Conservation (phyloP, 2,329 filamentous ascomycete genomes). For the Alternaria sp. region DNA sequence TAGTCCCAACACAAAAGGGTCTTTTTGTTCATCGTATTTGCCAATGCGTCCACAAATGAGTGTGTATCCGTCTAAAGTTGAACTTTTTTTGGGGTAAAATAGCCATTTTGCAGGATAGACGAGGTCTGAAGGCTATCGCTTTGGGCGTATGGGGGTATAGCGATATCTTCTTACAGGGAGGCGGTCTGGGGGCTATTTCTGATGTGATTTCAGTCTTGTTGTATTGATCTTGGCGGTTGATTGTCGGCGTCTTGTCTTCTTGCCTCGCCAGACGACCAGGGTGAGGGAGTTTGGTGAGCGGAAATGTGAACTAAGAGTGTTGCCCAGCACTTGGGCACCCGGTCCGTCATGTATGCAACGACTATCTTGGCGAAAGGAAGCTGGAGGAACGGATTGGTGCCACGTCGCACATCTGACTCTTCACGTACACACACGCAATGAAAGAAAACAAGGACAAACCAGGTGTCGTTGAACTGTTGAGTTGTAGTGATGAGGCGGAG, state of each 20-base stretch:
- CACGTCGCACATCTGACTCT: neutral
- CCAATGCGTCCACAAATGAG: neutral
- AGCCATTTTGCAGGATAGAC: neutral
- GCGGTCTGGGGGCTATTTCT: neutral
- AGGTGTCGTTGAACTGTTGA: conserved; percentile 8
- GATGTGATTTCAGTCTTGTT: neutral
- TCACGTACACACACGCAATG: neutral
- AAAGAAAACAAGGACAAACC: neutral
- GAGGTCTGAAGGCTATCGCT: neutral
- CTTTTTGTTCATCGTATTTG: neutral
- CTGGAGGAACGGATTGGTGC: conserved; percentile 1
- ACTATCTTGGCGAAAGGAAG: neutral
- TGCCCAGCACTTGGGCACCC: conserved; percentile 3
- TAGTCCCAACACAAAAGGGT: conserved; percentile 2
- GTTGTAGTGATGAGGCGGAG: conserved; percentile 10
- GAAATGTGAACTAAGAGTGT: conserved; percentile 1
- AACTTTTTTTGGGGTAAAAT: neutral
- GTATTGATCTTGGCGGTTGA: neutral
- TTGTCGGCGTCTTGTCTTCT: neutral
- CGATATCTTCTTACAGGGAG: neutral
- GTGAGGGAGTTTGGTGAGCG: conserved; percentile 3
- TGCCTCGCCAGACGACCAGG: neutral
- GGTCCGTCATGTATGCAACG: conserved; percentile 12
- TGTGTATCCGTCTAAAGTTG: neutral
- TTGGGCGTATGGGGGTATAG: neutral